Conservation (phyloP, 805 yeast species). For the Priceomyces fermenticarens region DNA sequence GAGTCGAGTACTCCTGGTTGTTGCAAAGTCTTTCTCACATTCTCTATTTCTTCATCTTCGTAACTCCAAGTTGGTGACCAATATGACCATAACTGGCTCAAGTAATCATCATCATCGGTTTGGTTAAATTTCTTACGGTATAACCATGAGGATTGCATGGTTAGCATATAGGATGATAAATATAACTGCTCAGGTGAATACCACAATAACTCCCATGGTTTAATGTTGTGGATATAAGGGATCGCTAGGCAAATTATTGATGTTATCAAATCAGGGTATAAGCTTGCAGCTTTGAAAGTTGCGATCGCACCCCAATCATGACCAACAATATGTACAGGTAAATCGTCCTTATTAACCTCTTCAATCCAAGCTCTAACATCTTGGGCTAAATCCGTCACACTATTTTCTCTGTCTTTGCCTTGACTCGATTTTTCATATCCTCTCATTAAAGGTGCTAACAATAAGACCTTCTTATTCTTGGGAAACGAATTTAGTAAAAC, state of each 20-base stretch:
- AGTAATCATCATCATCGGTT: conserved; percentile 19
- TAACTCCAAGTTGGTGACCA: conserved; percentile 43
- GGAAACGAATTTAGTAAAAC: conserved; percentile 15
- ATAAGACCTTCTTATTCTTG: conserved; percentile 14
- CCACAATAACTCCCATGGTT: conserved; percentile 24
- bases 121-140: conserved; percentile 19
- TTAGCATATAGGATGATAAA: conserved; percentile 32
- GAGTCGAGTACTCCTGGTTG: conserved; percentile 26
- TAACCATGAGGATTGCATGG: conserved; percentile 29
- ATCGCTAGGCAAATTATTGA: conserved; percentile 37
- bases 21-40: conserved; percentile 25
- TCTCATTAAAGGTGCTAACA: conserved; percentile 33
- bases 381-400: conserved; percentile 26
- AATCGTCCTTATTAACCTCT: conserved; percentile 10
- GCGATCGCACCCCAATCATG: conserved; percentile 46
- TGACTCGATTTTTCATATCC: conserved; percentile 37
- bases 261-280: conserved; percentile 31
- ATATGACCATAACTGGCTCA: conserved; percentile 30
- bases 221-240: conserved; percentile 30
- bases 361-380: conserved; percentile 34
- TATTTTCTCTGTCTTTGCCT: conserved; percentile 21
- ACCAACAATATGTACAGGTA: conserved; percentile 37
- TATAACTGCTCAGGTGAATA: conserved; percentile 34
- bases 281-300: conserved; percentile 30
- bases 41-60: conserved; percentile 19